Evolutionary conservation across 129 eudicot species (phyloP), one percentile per base, ranked within the genome.

Genomic region (Lactuca sativa): DNA sequence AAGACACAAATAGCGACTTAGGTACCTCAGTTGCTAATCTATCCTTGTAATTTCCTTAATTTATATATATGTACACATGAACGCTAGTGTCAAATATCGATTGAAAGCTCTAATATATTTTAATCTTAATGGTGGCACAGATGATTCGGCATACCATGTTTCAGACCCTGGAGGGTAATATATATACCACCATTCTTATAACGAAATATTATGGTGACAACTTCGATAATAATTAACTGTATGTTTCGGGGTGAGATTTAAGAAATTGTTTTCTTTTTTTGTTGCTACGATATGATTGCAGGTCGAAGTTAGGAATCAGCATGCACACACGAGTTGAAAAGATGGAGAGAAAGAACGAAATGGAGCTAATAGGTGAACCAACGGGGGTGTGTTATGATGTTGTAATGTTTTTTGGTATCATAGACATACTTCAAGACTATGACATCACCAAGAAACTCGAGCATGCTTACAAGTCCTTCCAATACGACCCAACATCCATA

Each of bases 381-480:
- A 95, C 96, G 0, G 99, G 99, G 18, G 95, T 83, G 64, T 87
- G 69, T 71, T 95, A 95, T 67, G 97, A 95, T 51, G 99, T 95
- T 21, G 70, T 87, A 48, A 68, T 95, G 86, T 90, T 90, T 79
- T 90, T 95, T 48, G 97, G 97, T 18, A 87, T 95, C 64, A 90
- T 95, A 38, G 99, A 95, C 86, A 95, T 90, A 70, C 95, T 95
- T 69, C 97, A 90, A 73, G 97, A 90, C 69, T 95, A 90, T 16
- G 99, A 95, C 77, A 95, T 93, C 30, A 90, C 95, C 64, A 93
- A 93, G 74, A 93, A 93, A 75, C 92, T 93, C 41, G 97, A 90
- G 80, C 99, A 93, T 32, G 99, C 99, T 12, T 93, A 93, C 73
- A 90, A 93, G 84, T 88, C 99, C 53, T 83, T 90, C 66, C 99